phyloP scores from a whole-genome alignment of 495 filamentous ascomycete species.

The Talaromyces proteolyticus region DNA sequence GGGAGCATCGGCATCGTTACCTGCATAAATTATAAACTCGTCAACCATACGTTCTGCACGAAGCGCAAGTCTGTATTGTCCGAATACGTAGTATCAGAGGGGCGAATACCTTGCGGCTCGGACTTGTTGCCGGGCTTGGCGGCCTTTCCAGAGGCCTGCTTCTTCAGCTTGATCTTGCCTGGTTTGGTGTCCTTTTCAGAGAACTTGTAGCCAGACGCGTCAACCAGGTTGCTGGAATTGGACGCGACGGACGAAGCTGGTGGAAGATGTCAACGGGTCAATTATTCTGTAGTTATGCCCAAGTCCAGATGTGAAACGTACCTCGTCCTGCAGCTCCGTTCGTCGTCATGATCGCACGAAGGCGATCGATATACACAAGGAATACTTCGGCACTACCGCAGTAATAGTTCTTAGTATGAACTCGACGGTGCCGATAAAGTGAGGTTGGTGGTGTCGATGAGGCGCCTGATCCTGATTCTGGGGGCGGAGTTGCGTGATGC shows the following conservation, averaged over 20 bases:
- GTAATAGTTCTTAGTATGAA: too few relatives aligned
- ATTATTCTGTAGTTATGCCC: background rate
- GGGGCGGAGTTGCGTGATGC: too few relatives aligned
- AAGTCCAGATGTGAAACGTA: background rate
- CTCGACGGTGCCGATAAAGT: too few relatives aligned
- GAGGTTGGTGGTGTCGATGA: too few relatives aligned
- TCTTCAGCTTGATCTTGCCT: conserved; percentile 65
- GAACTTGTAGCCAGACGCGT: conserved; percentile 41
- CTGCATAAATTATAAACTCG: background rate
- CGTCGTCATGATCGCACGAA: conserved; percentile 1
- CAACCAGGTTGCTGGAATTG: conserved; percentile 38
- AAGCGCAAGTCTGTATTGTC: background rate
- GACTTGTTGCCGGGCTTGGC: conserved; percentile 46
- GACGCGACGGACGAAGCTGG: conserved; percentile 14
- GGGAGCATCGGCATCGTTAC: conserved; percentile 24
- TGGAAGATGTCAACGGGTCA: background rate
- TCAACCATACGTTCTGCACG: background rate
- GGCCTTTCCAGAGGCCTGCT: conserved; percentile 45
- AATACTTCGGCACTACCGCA: too few relatives aligned
- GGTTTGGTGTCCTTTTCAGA: conserved; percentile 59
- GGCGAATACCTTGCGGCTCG: conserved; percentile 44
- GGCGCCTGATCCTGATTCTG: too few relatives aligned
- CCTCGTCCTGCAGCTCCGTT: conserved; percentile 1
- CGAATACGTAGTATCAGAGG: too few relatives aligned
- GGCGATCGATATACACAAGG: background rate